Evolutionary conservation across 805 yeast genomes (phyloP).

Genomic region (Saccharomycopsis sp.): DNA sequence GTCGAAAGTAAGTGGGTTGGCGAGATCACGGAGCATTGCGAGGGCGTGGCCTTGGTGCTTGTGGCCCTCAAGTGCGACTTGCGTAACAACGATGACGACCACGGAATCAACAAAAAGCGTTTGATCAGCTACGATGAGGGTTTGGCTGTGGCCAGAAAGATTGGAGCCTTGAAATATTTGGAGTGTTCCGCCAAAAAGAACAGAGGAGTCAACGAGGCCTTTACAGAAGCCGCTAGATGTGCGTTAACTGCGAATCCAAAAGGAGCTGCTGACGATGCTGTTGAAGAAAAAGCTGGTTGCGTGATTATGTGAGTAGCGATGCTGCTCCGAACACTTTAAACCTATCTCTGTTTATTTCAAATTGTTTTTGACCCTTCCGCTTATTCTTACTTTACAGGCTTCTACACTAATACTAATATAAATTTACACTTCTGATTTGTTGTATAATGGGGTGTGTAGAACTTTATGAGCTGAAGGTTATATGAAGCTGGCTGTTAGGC

Average conservation of each 20-base stretch:
- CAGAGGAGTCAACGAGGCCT: conserved; percentile 98
- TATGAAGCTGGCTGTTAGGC: no score
- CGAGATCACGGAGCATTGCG: conserved; percentile 94
- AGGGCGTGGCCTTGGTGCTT: conserved; percentile 86
- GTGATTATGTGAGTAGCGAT: conserved; percentile 35
- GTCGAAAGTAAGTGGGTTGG: conserved; percentile 96
- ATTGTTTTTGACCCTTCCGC: no score
- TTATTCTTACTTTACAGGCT: no score
- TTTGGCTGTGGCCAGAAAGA: conserved; percentile 80
- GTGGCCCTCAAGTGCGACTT: conserved; percentile 95
- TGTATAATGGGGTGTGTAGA: no score
- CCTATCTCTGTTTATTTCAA: no score
- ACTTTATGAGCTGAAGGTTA: no score
- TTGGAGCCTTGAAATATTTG: conserved; percentile 89
- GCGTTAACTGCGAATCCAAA: conserved; percentile 86
- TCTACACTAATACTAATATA: no score
- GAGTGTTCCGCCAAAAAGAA: conserved; percentile 96
- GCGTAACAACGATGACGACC: conserved; percentile 52
- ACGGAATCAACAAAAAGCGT: conserved; percentile 33
- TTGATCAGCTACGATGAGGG: conserved; percentile 91
- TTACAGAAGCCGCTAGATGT: conserved; percentile 97
- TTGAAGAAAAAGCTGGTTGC: conserved; percentile 29
- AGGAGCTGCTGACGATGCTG: conserved; percentile 47
- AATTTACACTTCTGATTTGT: no score
- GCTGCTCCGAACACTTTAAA: no score